Evolutionary conservation across 495 filamentous ascomycete species (phyloP).

Genomic region (Chaetomium fimeti): DNA sequence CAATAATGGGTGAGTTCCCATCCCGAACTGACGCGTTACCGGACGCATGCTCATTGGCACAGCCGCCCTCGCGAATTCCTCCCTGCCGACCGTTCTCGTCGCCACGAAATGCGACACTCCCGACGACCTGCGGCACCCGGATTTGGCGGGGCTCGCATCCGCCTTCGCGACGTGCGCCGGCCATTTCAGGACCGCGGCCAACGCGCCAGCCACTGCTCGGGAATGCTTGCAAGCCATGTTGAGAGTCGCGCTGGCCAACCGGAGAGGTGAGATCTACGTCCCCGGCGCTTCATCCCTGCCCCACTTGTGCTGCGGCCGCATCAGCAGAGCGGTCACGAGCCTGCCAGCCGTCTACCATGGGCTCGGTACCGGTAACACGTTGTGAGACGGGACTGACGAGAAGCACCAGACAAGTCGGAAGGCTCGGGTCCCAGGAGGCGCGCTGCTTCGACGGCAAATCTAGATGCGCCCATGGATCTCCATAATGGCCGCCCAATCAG

Average conservation of each 20-base stretch:
- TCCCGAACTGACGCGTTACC: neutral
- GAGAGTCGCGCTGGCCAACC: constrained; percentile 60
- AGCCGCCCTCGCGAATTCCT: constrained; percentile 68
- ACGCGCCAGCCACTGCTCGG: constrained; percentile 69
- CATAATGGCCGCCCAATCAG: constrained; percentile 49
- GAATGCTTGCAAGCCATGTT: constrained; percentile 77
- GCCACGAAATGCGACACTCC: constrained; percentile 81
- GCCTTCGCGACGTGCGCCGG: constrained; percentile 62
- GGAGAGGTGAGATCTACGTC: constrained; percentile 58
- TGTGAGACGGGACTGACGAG: constrained; percentile 27
- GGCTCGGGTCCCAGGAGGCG: constrained; percentile 36
- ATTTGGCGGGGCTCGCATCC: constrained; percentile 59
- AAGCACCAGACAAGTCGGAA: constrained; percentile 31
- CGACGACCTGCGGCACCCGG: constrained; percentile 56
- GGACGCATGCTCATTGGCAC: constrained; percentile 26
- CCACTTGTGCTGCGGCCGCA: neutral
- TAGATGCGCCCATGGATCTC: constrained; percentile 49
- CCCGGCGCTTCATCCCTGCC: neutral
- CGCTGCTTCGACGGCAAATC: constrained; percentile 53
- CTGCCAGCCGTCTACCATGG: neutral
- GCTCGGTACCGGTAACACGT: constrained; percentile 1
- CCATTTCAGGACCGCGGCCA: constrained; percentile 68
- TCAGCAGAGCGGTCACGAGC: neutral
- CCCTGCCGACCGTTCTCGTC: constrained; percentile 71
- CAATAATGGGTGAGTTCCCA: constrained; percentile 65